These are phyloP conservation scores for Sporodiniella umbellata DNA, from an alignment of 371 early-diverging fungal species.

Conservation along the genomic window DNA sequence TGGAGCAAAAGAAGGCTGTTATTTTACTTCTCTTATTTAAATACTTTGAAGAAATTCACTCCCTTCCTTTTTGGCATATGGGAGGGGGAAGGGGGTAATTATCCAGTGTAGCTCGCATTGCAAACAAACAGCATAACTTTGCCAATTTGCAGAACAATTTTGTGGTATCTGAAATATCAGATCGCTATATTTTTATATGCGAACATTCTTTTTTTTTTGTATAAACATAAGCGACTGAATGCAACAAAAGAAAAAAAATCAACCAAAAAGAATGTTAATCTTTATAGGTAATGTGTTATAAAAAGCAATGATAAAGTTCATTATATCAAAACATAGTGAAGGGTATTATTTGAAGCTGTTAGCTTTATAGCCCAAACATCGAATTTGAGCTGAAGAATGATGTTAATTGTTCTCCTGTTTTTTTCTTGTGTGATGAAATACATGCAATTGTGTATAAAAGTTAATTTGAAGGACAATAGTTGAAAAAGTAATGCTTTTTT, in stretches of 20 bases:
- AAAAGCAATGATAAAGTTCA: constrained; percentile 75
- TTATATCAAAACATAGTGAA: constrained; percentile 63
- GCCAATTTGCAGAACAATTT: constrained; percentile 57
- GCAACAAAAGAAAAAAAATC: too few species aligned
- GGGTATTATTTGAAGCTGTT: too few species aligned
- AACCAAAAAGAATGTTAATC: too few species aligned
- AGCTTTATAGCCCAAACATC: too few species aligned
- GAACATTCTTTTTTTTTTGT: too few species aligned
- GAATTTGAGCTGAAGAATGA: constrained; percentile 40
- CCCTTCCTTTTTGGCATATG: not conserved
- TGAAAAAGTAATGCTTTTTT: too few species aligned
- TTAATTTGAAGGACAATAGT: too few species aligned
- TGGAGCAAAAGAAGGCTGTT: not conserved
- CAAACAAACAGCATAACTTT: constrained; percentile 34
- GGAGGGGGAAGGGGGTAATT: not conserved
- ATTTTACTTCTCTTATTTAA: not conserved
- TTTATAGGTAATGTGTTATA: too few species aligned
- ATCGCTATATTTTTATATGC: constrained; percentile 49
- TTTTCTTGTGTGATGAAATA: too few species aligned
- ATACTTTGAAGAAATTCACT: not conserved
- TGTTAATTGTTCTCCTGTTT: constrained; percentile 15
- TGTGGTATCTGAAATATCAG: constrained; percentile 47
- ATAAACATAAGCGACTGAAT: too few species aligned
- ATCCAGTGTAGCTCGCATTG: constrained; percentile 21
- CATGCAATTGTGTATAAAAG: too few species aligned